Percentiles rank a stretch among this genome's conserved stretches.
Evolutionary conservation across 2,329 filamentous ascomycete genomes (phyloP).

Genomic region (Trichophyton simii): DNA sequence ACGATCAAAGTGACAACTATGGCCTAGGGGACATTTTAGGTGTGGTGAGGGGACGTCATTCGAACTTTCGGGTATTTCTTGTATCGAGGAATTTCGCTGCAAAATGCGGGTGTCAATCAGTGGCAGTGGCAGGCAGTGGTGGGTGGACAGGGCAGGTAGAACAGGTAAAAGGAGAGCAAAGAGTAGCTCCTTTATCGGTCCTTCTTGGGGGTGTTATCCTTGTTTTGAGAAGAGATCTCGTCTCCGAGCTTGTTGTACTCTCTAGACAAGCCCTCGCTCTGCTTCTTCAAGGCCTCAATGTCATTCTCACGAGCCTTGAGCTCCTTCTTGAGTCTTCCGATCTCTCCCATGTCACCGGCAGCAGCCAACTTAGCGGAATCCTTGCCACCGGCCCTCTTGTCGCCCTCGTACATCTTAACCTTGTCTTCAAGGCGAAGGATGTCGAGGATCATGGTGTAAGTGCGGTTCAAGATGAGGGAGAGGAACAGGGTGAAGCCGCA

Average conservation of each 20-base stretch:
- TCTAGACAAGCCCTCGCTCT: slow-evolving; percentile 66
- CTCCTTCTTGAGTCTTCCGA: slow-evolving; percentile 62
- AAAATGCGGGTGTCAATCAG: not conserved
- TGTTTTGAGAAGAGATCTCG: slow-evolving; percentile 50
- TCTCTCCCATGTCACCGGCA: slow-evolving; percentile 59
- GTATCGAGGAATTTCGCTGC: not conserved
- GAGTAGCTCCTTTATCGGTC: slow-evolving; percentile 33
- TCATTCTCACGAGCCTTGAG: slow-evolving; percentile 66
- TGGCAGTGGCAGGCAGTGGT: not conserved
- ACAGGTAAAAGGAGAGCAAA: not conserved
- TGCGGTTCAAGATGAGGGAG: slow-evolving; percentile 93
- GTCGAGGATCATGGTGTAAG: slow-evolving; percentile 94
- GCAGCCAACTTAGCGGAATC: slow-evolving; percentile 58
- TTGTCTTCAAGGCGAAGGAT: slow-evolving; percentile 85
- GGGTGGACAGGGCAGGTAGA: not conserved
- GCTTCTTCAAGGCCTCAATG: slow-evolving; percentile 81
- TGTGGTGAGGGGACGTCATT: not conserved
- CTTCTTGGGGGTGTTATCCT: slow-evolving; percentile 42
- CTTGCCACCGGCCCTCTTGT: slow-evolving; percentile 48
- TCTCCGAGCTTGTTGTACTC: slow-evolving; percentile 83
- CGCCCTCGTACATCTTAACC: slow-evolving; percentile 68
- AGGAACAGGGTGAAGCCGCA: slow-evolving; percentile 99
- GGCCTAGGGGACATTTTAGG: not conserved
- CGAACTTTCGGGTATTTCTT: not conserved
- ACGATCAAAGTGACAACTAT: not conserved